phyloP scores from a whole-genome alignment of 495 filamentous ascomycete species.

The Xylaria grammica region DNA sequence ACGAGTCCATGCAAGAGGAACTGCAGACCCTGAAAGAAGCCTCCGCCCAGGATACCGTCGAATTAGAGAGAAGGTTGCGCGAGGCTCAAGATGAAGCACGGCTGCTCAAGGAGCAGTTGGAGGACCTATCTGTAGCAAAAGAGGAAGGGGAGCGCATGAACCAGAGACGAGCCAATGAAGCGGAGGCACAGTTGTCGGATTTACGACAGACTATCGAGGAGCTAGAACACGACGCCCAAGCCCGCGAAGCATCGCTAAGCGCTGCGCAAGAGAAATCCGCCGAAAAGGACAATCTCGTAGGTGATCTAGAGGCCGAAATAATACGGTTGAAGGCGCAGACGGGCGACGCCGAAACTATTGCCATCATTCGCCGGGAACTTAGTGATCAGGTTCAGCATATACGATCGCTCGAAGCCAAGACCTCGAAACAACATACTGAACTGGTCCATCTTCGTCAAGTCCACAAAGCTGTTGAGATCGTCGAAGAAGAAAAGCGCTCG shows the following conservation, averaged over 20 bases:
- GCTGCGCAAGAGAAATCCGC: conserved; percentile 68
- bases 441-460: conserved; percentile 77
- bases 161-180: conserved; percentile 71
- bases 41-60: conserved; percentile 67
- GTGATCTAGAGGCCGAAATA: conserved; percentile 79
- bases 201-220: conserved; percentile 72
- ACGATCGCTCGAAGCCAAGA: conserved; percentile 76
- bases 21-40: conserved; percentile 71
- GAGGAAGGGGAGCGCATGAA: conserved; percentile 72
- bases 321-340: conserved; percentile 80
- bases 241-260: conserved; percentile 66
- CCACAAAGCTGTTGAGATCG: conserved; percentile 85
- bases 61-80: conserved; percentile 73
- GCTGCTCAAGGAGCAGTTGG: conserved; percentile 73
- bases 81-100: conserved; percentile 74
- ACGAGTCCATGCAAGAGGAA: conserved; percentile 72
- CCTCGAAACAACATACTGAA: conserved; percentile 79
- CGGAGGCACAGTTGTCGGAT: conserved; percentile 71
- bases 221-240: conserved; percentile 70
- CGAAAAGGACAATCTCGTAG: conserved; percentile 71
- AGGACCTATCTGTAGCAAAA: conserved; percentile 73
- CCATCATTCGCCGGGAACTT: conserved; percentile 82
- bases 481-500: conserved; percentile 91
- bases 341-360: conserved; percentile 81
- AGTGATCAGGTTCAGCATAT: conserved; percentile 89